Percentiles rank a stretch among this genome's conserved stretches.
These are phyloP conservation scores for Quillaja saponaria DNA, from an alignment of 306 rosid species.

Conservation along the genomic window DNA sequence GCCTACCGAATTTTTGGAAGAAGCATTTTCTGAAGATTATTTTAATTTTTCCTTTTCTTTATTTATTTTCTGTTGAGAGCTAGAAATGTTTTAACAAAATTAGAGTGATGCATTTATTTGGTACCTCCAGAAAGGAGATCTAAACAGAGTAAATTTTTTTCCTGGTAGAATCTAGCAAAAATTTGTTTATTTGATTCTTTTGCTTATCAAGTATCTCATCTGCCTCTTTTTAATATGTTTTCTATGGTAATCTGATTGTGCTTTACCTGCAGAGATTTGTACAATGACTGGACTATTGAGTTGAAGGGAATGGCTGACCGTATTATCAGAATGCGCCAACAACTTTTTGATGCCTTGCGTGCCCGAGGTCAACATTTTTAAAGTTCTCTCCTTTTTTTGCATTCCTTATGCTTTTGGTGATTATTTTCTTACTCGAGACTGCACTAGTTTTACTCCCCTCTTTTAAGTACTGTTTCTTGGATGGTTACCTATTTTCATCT, in stretches of 20 bases:
- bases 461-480: not conserved
- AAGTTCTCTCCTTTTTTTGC: not conserved
- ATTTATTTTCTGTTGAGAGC: not conserved
- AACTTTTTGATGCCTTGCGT: constrained; percentile 79
- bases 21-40: constrained; percentile 12
- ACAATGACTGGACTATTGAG: constrained; percentile 89
- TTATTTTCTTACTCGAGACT: not conserved
- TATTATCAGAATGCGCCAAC: constrained; percentile 87
- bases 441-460: not conserved
- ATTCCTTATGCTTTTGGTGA: not conserved
- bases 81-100: constrained; percentile 14
- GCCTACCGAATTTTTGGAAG: not conserved
- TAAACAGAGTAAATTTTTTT: not conserved
- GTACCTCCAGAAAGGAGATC: constrained; percentile 8
- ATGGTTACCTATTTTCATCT: not conserved
- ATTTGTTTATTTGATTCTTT: not conserved
- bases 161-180: not conserved
- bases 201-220: constrained; percentile 2
- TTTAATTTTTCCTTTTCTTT: constrained; percentile 1
- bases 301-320: constrained; percentile 99
- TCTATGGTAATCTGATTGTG: constrained; percentile 1
- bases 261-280: constrained; percentile 57
- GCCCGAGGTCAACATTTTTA: constrained; percentile 63
- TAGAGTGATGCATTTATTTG: constrained; percentile 19
- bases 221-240: not conserved